phyloP scores from a whole-genome alignment of 805 yeast species.

The Tetrapisispora namnaoensis region DNA sequence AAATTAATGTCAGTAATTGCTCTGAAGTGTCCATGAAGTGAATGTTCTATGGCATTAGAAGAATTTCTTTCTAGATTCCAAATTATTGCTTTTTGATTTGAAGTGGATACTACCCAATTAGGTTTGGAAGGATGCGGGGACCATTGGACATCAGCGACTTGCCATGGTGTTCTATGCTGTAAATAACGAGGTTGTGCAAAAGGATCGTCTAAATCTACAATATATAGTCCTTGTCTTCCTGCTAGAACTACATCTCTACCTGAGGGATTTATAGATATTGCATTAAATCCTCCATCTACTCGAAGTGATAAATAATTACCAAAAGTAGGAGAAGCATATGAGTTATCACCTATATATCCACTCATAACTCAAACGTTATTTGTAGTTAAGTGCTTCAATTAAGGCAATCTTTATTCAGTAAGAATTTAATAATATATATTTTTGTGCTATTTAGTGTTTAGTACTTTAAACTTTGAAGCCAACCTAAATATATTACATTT shows the following conservation, averaged over 20 bases:
- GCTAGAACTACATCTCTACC: constrained; percentile 93
- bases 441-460: too few relatives aligned
- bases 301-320: constrained; percentile 73
- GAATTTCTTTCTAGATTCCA: constrained; percentile 79
- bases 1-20: constrained; percentile 95
- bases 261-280: constrained; percentile 80
- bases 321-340: constrained; percentile 49
- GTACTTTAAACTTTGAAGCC: too few relatives aligned
- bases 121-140: constrained; percentile 82
- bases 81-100: constrained; percentile 88
- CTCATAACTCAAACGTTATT: neutral
- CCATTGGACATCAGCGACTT: constrained; percentile 98
- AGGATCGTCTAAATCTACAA: constrained; percentile 93
- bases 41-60: constrained; percentile 70
- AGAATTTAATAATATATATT: too few relatives aligned
- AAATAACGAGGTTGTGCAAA: constrained; percentile 91
- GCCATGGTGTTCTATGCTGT: constrained; percentile 91
- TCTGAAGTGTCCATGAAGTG: constrained; percentile 79
- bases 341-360: constrained; percentile 14
- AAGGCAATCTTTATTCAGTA: neutral
- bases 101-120: constrained; percentile 85
- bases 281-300: constrained; percentile 86
- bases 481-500: too few relatives aligned
- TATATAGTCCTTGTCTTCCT: constrained; percentile 65
- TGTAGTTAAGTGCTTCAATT: neutral